Conservation (phyloP, 2,329 filamentous ascomycete species). For the Cladosporium velox region DNA sequence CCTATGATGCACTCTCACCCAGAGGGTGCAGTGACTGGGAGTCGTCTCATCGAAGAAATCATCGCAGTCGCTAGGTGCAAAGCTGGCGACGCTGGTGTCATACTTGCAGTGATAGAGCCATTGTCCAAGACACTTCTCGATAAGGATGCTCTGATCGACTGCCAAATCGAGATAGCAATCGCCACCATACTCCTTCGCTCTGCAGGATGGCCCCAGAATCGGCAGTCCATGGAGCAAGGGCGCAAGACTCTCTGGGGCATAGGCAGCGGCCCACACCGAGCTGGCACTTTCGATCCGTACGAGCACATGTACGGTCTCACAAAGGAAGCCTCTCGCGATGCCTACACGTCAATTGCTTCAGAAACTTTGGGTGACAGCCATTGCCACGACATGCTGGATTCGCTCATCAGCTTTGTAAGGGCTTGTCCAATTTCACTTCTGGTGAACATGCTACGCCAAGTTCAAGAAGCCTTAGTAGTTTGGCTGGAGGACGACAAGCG, state of each 20-base stretch:
- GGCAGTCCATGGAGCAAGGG: conserved; percentile 65
- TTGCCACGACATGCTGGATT: not conserved
- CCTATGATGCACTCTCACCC: conserved; percentile 23
- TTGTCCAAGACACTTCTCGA: conserved; percentile 27
- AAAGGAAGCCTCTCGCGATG: conserved; percentile 52
- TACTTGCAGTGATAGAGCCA: conserved; percentile 66
- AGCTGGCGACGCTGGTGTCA: conserved; percentile 64
- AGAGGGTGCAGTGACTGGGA: not conserved
- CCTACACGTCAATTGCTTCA: conserved; percentile 52
- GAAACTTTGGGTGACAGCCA: conserved; percentile 39
- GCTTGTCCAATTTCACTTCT: conserved; percentile 46
- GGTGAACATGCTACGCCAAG: conserved; percentile 29
- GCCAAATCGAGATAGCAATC: conserved; percentile 21
- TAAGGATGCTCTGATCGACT: not conserved
- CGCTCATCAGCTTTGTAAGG: conserved; percentile 51
- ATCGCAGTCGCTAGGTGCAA: conserved; percentile 8
- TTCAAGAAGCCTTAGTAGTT: conserved; percentile 22
- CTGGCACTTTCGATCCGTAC: conserved; percentile 58
- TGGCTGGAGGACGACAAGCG: conserved; percentile 13
- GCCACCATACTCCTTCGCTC: conserved; percentile 10
- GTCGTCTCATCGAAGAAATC: not conserved
- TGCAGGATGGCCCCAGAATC: conserved; percentile 57
- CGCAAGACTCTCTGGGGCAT: conserved; percentile 68
- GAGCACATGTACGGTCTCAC: conserved; percentile 66
- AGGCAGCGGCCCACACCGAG: conserved; percentile 38